Evolutionary conservation across 768 basidiomycete species (phyloP).

Genomic region (Rhodotorula babjevae): DNA sequence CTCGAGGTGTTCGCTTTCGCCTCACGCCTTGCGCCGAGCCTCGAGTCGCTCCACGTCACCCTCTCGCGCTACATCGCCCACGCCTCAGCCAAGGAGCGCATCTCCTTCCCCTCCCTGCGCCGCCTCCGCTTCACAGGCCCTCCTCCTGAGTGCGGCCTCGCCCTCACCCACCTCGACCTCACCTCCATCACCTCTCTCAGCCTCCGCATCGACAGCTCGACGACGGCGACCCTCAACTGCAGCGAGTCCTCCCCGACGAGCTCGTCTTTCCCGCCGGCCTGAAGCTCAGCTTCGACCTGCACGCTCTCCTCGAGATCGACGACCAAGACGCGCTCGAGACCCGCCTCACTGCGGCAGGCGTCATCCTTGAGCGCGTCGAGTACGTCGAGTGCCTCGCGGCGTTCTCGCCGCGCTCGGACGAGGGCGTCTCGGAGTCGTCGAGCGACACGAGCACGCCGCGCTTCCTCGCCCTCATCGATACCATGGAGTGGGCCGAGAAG

Average conservation of each 20-base stretch:
- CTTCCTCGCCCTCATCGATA: too few relatives aligned
- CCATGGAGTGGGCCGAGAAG: background rate
- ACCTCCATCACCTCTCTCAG: background rate
- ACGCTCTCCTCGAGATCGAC: background rate
- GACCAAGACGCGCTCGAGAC: background rate
- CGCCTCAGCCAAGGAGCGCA: too few relatives aligned
- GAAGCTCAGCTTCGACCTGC: background rate
- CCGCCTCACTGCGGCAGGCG: background rate
- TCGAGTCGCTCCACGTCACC: too few relatives aligned
- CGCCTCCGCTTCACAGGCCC: background rate
- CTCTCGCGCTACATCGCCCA: too few relatives aligned
- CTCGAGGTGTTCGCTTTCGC: too few relatives aligned
- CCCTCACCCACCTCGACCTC: background rate
- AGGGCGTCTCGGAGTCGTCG: too few relatives aligned
- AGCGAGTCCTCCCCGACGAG: background rate
- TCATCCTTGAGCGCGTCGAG: background rate
- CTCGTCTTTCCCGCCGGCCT: background rate
- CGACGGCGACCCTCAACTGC: background rate
- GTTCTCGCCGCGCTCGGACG: background rate
- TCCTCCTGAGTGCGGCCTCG: background rate
- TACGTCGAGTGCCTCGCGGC: background rate
- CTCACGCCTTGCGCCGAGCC: too few relatives aligned
- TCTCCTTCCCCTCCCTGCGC: background rate
- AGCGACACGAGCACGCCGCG: too few relatives aligned
- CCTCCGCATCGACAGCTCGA: background rate